phyloP scores from a whole-genome alignment of 345 rosid genomes.

The Heritiera littoralis region DNA sequence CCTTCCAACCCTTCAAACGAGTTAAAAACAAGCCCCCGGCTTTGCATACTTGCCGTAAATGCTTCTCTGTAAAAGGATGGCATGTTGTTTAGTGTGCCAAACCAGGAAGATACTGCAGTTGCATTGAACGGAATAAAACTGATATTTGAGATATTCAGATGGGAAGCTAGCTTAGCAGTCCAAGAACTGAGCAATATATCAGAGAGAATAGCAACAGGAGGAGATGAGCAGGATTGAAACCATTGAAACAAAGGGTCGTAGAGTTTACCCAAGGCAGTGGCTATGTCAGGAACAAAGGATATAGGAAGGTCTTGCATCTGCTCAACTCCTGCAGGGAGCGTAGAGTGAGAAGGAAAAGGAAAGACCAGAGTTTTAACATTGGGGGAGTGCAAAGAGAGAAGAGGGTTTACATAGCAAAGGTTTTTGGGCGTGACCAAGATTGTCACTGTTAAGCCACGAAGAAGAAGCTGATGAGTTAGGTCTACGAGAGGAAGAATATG shows the following conservation, averaged over 20 bases:
- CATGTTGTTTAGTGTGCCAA: not conserved
- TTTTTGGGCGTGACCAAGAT: too few relatives aligned
- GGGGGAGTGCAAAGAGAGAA: too few relatives aligned
- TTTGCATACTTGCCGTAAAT: constrained; percentile 29
- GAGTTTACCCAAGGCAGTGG: constrained; percentile 35
- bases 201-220: constrained; percentile 56
- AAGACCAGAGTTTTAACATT: too few relatives aligned
- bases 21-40: constrained; percentile 63
- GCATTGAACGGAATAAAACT: constrained; percentile 62
- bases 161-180: constrained; percentile 43
- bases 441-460: too few relatives aligned
- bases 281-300: constrained; percentile 24
- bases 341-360: constrained; percentile 46
- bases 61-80: constrained; percentile 32
- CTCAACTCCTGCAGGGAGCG: constrained; percentile 39
- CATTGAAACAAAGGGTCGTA: constrained; percentile 46
- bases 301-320: constrained; percentile 34
- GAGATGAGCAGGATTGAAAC: constrained; percentile 54
- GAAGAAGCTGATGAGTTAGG: constrained; percentile 42
- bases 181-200: constrained; percentile 59
- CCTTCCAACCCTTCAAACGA: constrained; percentile 48
- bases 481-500: constrained; percentile 45
- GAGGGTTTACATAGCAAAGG: too few relatives aligned
- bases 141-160: constrained; percentile 38
- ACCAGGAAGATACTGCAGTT: constrained; percentile 25